A percentile compares a stretch with the other conserved stretches of the same genome.
These are phyloP conservation scores for Puccinia sorghi DNA, from an alignment of 1,284 basidiomycete genomes.

Conservation along the genomic window DNA sequence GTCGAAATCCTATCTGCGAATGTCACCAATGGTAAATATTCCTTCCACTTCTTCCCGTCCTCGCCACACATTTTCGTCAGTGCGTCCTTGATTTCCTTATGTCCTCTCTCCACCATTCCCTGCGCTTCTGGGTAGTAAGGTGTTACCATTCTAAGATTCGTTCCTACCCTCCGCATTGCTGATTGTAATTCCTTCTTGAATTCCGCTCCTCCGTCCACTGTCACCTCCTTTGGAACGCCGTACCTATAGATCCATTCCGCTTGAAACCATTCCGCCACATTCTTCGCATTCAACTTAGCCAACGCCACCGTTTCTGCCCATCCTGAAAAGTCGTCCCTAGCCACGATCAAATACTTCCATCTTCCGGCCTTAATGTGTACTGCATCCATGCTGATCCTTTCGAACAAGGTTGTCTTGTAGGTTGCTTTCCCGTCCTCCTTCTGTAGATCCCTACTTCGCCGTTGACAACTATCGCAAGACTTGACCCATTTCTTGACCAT, in stretches of 20 bases:
- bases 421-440: background rate
- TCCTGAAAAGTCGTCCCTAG: constrained; percentile 22
- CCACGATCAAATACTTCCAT: constrained; percentile 23
- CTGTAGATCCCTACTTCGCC: background rate
- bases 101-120: constrained; percentile 35
- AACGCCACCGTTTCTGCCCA: constrained; percentile 14
- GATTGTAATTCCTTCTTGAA: background rate
- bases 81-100: background rate
- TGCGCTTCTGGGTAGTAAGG: constrained; percentile 10
- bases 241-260: background rate
- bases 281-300: background rate
- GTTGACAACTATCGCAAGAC: constrained; percentile 10
- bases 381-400: background rate
- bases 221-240: background rate
- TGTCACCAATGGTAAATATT: background rate
- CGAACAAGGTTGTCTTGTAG: background rate
- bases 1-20: constrained; percentile 16
- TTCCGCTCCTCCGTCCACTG: constrained; percentile 15
- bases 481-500: constrained; percentile 8
- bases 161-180: background rate
- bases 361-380: constrained; percentile 5
- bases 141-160: background rate
- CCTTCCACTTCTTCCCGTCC: background rate
- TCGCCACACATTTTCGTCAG: constrained; percentile 1
- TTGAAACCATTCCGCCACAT: background rate